phyloP scores from a whole-genome alignment of 768 basidiomycete species.

The Piloderma croceum region DNA sequence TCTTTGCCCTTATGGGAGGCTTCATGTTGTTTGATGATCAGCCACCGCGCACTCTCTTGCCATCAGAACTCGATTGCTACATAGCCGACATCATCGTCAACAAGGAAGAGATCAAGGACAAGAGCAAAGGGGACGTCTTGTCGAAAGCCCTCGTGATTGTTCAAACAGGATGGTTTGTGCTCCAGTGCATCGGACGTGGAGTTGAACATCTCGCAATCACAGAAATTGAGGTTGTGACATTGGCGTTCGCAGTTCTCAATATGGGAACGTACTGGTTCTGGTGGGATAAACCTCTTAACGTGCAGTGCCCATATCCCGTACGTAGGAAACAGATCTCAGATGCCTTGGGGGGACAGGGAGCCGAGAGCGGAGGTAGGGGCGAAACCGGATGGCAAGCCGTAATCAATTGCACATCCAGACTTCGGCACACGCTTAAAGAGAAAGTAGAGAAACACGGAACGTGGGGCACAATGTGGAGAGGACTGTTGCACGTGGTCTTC shows the following conservation, averaged over 20 bases:
- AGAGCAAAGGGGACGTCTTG: conserved; percentile 9
- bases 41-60: not conserved
- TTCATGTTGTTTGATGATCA: not conserved
- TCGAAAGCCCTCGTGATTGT: conserved; percentile 12
- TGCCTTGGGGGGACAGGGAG: too few relatives aligned
- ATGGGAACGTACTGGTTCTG: conserved; percentile 5
- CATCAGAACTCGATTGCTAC: not conserved
- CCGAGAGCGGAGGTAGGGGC: too few relatives aligned
- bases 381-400: too few relatives aligned
- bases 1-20: conserved; percentile 1
- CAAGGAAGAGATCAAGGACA: conserved; percentile 4
- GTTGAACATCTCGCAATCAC: conserved; percentile 19
- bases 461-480: too few relatives aligned
- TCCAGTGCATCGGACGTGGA: conserved; percentile 23
- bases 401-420: too few relatives aligned
- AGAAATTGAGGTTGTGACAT: conserved; percentile 27
- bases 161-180: conserved; percentile 28
- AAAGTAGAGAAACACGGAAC: too few relatives aligned
- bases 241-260: conserved; percentile 18
- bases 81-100: conserved; percentile 1
- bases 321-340: too few relatives aligned
- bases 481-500: too few relatives aligned
- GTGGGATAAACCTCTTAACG: conserved; percentile 8
- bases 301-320: conserved; percentile 1
- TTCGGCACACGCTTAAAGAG: too few relatives aligned